Percentiles rank a stretch among this genome's conserved stretches.
Conservation (phyloP, 768 basidiomycete genomes). For the Suillus bovinus region DNA sequence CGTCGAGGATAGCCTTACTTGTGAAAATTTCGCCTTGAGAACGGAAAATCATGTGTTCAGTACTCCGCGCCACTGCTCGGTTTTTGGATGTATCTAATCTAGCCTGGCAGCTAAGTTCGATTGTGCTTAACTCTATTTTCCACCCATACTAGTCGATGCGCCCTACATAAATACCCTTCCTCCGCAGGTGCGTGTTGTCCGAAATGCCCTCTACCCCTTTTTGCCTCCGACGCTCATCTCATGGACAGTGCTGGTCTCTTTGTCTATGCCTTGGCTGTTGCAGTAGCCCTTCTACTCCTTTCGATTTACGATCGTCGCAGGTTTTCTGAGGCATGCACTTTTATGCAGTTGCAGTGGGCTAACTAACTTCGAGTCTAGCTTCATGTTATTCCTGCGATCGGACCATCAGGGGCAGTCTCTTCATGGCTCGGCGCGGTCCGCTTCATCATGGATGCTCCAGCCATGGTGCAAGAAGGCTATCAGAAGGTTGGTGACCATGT, state of each 20-base stretch:
- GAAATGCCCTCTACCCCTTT: conserved; percentile 31
- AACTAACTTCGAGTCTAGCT: conserved; percentile 20
- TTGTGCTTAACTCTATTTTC: conserved; percentile 30
- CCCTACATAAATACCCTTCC: conserved; percentile 34
- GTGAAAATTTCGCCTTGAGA: conserved; percentile 10
- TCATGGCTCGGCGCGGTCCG: conserved; percentile 34
- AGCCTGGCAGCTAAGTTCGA: conserved; percentile 5
- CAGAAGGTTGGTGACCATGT: conserved; percentile 25
- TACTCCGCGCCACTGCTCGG: conserved; percentile 25
- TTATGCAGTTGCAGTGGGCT: background rate
- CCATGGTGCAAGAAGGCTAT: conserved; percentile 39
- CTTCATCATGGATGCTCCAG: conserved; percentile 32
- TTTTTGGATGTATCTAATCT: conserved; percentile 29
- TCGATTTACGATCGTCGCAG: conserved; percentile 20
- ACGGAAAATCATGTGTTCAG: conserved; percentile 16
- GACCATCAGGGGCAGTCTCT: conserved; percentile 34
- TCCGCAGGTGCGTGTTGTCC: conserved; percentile 18
- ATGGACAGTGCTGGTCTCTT: conserved; percentile 27
- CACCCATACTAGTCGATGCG: conserved; percentile 21
- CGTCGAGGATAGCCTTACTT: conserved; percentile 12
- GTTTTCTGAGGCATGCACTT: conserved; percentile 27
- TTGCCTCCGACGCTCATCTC: conserved; percentile 22
- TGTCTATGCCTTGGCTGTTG: conserved; percentile 20
- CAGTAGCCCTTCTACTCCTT: conserved; percentile 11
- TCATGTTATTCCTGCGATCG: conserved; percentile 35